Evolutionary conservation across 2,329 filamentous ascomycete species (phyloP), one percentile per base, ranked within the genome.

Genomic region (Cephalotrichum gorgonifer): DNA sequence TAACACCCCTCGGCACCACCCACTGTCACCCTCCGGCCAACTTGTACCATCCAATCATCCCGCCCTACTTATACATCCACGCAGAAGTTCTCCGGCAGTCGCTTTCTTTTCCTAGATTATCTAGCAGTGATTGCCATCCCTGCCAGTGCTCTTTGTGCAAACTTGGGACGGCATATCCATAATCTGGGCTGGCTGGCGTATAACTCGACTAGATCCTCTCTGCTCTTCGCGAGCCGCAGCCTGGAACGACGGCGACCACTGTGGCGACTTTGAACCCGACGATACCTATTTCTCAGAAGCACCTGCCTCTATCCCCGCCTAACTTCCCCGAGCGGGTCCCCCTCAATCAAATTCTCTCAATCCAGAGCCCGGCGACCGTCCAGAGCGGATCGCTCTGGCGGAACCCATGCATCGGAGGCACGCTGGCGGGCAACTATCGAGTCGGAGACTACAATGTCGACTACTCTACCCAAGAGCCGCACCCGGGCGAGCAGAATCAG

Each of bases 301-400:
- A 44, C 38, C 51, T 48, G 46, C 48, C 46, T 17, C 27, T 35
- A 27, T 28, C 46, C 45, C 48, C 50, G 57, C 62, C 64, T 63
- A 64, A 62, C 64, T 66, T 73, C 74, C 74, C 75, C 72, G 65
- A 62, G 66, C 73, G 73, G 75, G 75, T 73, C 67, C 67, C 66
- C 59, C 63, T 64, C 61, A 62, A 67, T 64, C 72, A 71, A 72
- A 78, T 77, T 74, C 69, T 78, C 68, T 75, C 76, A 63, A 72
- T 78, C 62, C 76, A 77, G 71, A 75, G 66, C 68, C 73, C 77
- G 73, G 78, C 76, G 76, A 74, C 76, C 81, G 81, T 81, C 79
- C 79, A 81, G 81, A 78, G 82, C 81, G 80, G 72, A 70, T 76
- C 75, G 81, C 81, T 85, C 82, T 85, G 81, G 82, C 80, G 79